Base-by-base conservation (phyloP, 352 stramenopile species). In the Phytophthora palmivora region DNA sequence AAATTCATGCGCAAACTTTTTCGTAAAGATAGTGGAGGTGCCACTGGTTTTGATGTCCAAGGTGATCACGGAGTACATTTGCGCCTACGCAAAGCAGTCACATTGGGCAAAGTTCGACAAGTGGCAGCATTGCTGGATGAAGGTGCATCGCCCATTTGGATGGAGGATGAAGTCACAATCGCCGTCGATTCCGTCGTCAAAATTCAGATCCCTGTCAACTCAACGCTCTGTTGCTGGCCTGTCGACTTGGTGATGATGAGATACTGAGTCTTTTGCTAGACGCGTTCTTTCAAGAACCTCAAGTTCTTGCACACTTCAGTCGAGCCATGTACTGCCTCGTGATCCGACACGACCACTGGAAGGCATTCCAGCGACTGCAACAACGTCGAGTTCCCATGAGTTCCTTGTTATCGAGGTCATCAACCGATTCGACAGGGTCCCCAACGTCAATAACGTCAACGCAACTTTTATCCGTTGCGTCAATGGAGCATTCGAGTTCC, bases 291-390 rank as follows among this genome's bases (percentile, higher is more conserved):
- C 50, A 72, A 10, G 62, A 80, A n/a, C 71, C 69, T 8, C 50
- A 78, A 49, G 53, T 82, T 3, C 69, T 90, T 6, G 15, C 45
- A 0, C 59, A 76, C 39, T 92, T 84, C 63, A 82, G 78, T 4
- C 67, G 71, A 18, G 74, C 76, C 26, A 90, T 92, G 81, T 91
- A 91, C 66, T 83, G 70, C 58, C 59, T 89, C 10, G 77, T 83
- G 41, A 89, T 92, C 46, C 81, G 73, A 4, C 67, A 74, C 36
- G 76, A 53, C 37, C 75, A 91, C 46, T 92, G 78, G 78, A 67
- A 84, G 33, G 70, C 74, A n/a, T 92, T 92, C 54, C 67, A 76
- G 26, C 48, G 63, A 16, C 70, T 92, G 14, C 59, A 82, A 18
- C 63, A 91, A 43, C 77, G 83, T 24, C 57, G 50, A 11, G 46